These are phyloP conservation scores for Vanderwaltozyma polyspora DNA, from an alignment of 805 yeast species.

Conservation along the genomic window DNA sequence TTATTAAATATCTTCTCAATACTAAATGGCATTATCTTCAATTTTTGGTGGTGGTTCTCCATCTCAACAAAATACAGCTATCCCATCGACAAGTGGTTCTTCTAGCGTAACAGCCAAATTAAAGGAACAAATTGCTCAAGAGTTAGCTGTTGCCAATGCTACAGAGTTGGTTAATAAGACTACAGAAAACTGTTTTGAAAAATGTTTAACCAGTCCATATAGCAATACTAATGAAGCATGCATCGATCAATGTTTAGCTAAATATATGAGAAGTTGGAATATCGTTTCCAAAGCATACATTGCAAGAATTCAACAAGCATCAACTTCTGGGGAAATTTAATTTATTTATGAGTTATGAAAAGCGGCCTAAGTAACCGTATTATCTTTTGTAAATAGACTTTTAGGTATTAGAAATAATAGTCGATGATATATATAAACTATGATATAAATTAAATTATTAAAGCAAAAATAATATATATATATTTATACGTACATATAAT, in stretches of 20 bases:
- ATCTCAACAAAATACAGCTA: conserved; percentile 14
- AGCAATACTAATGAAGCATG: conserved; percentile 50
- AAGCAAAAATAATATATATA: no score
- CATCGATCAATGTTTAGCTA: conserved; percentile 67
- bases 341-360: no score
- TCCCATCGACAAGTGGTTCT: conserved; percentile 16
- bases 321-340: conserved; percentile 24
- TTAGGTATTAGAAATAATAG: no score
- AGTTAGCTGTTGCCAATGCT: conserved; percentile 85
- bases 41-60: conserved; percentile 21
- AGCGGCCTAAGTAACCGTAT: no score
- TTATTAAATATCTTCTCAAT: no score
- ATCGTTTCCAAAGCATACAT: conserved; percentile 68
- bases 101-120: conserved; percentile 48
- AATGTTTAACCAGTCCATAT: conserved; percentile 60
- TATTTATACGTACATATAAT: no score
- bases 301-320: conserved; percentile 54
- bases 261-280: conserved; percentile 89
- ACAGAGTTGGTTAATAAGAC: conserved; percentile 75
- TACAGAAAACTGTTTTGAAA: conserved; percentile 77
- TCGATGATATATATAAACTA: no score
- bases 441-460: no score
- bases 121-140: conserved; percentile 63
- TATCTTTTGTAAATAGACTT: no score
- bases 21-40: conserved; percentile 25